Percentiles rank a stretch among this genome's conserved stretches.
phyloP scores from a whole-genome alignment of 176 grass and related monocot genomes.

The Puya raimondii region DNA sequence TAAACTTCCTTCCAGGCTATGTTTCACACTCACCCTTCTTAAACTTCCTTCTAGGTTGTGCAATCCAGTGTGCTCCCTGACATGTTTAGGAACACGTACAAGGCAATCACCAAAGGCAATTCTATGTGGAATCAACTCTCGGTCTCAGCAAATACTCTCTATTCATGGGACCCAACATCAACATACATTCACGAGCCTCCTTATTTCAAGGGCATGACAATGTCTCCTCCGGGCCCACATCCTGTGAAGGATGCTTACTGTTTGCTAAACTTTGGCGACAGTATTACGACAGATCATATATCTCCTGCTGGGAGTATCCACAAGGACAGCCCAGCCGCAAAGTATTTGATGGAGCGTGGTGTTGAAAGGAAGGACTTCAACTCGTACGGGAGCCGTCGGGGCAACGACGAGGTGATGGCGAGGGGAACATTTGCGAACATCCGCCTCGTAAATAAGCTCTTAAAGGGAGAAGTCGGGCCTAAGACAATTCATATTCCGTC shows the following conservation, averaged over 20 bases:
- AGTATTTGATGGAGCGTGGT: slow-evolving; percentile 59
- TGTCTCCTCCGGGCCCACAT: slow-evolving; percentile 81
- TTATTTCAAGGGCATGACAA: slow-evolving; percentile 96
- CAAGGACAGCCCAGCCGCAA: slow-evolving; percentile 76
- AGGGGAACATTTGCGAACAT: slow-evolving; percentile 99
- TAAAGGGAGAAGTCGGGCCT: slow-evolving; percentile 85
- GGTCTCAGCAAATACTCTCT: slow-evolving; percentile 68
- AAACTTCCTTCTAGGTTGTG: slow-evolving; percentile 62
- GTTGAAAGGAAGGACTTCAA: slow-evolving; percentile 89
- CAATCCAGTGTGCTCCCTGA: slow-evolving; percentile 90
- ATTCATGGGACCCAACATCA: slow-evolving; percentile 77
- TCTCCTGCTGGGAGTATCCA: slow-evolving; percentile 90
- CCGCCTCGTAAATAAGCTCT: slow-evolving; percentile 86
- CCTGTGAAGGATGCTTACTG: slow-evolving; percentile 95
- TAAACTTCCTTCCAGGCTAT: slow-evolving; percentile 48
- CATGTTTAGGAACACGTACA: slow-evolving; percentile 91
- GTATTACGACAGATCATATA: slow-evolving; percentile 98
- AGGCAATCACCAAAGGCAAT: slow-evolving; percentile 91
- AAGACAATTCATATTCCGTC: slow-evolving; percentile 82
- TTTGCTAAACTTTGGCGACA: slow-evolving; percentile 91
- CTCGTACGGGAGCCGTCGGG: slow-evolving; percentile 89
- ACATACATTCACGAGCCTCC: slow-evolving; percentile 98
- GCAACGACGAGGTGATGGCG: slow-evolving; percentile 97
- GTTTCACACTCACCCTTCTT: slow-evolving; percentile 7
- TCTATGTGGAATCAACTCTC: slow-evolving; percentile 92